Percentiles rank a stretch among this genome's conserved stretches.
These are phyloP conservation scores for Cicer pinnatifidum DNA, from an alignment of 306 rosid species.

Conservation along the genomic window DNA sequence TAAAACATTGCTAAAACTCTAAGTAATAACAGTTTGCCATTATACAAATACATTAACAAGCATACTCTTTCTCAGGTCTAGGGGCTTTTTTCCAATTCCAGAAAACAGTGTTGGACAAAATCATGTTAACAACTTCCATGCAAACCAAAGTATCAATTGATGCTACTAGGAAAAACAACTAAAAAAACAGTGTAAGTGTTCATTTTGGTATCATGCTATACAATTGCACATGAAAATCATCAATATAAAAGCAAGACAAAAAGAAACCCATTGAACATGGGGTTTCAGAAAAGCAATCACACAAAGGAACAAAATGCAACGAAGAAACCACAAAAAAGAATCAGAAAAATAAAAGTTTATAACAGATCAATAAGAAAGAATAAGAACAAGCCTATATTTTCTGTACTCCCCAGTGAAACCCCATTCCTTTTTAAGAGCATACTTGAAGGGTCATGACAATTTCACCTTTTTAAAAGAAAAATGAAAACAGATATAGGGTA, in stretches of 20 bases:
- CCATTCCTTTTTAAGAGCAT: constrained; percentile 38
- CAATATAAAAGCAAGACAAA: constrained; percentile 22
- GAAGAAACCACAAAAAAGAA: not conserved
- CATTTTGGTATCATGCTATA: not conserved
- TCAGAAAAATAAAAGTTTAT: not conserved
- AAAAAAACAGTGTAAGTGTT: not conserved
- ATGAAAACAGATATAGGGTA: constrained; percentile 15
- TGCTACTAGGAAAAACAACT: constrained; percentile 34
- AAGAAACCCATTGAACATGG: not conserved
- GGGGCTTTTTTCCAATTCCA: not conserved
- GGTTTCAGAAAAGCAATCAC: constrained; percentile 30
- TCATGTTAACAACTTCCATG: constrained; percentile 1
- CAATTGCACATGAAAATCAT: constrained; percentile 35
- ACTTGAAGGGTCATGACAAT: constrained; percentile 31
- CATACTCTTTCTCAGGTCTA: not conserved
- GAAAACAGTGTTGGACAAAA: not conserved
- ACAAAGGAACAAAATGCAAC: constrained; percentile 29
- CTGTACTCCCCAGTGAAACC: constrained; percentile 36
- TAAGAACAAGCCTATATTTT: constrained; percentile 38
- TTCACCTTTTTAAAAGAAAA: constrained; percentile 14
- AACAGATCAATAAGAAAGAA: constrained; percentile 34
- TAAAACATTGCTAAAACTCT: not conserved
- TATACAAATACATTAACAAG: not conserved
- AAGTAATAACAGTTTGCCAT: not conserved
- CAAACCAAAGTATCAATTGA: constrained; percentile 6